phyloP scores from a whole-genome alignment of 108 stramenopile species.

The Schizochytrium sp. region DNA sequence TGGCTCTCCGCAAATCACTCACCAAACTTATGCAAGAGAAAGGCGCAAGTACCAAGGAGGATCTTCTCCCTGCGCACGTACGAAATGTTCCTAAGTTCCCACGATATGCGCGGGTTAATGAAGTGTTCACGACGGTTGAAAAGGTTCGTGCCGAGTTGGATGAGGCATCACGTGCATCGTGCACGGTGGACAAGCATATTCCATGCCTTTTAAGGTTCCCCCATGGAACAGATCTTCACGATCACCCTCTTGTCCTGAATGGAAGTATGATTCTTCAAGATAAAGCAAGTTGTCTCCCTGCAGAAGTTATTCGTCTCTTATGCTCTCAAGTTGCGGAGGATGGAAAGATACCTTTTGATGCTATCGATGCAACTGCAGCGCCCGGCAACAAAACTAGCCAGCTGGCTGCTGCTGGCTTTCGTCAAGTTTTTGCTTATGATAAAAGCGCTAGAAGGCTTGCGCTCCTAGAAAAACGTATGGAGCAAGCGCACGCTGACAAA shows the following conservation, averaged over 20 bases:
- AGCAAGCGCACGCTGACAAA: constrained; percentile 41
- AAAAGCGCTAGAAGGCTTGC: constrained; percentile 81
- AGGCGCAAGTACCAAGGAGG: background rate
- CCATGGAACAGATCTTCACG: constrained; percentile 71
- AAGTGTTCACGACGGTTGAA: background rate
- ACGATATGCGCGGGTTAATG: constrained; percentile 64
- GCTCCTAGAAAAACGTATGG: constrained; percentile 71
- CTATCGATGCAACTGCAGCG: constrained; percentile 96
- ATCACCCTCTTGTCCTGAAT: constrained; percentile 68
- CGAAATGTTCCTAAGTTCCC: constrained; percentile 47
- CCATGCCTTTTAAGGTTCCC: constrained; percentile 70
- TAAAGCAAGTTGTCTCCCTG: constrained; percentile 94
- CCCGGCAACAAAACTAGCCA: constrained; percentile 99
- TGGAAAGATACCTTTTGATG: constrained; percentile 72
- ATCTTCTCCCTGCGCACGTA: constrained; percentile 5
- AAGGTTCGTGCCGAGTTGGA: background rate
- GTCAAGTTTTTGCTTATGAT: constrained; percentile 89
- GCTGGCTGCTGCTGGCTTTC: constrained; percentile 77
- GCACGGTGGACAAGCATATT: constrained; percentile 65
- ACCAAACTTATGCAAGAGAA: background rate
- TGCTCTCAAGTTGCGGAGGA: constrained; percentile 23
- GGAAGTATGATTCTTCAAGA: constrained; percentile 88
- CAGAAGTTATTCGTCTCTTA: constrained; percentile 81
- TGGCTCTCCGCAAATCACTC: background rate
- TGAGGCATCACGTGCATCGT: background rate